Percentiles rank a stretch among this genome's conserved stretches.
phyloP scores from a whole-genome alignment of 495 filamentous ascomycete species.

The Mycothermus thermophilus region DNA sequence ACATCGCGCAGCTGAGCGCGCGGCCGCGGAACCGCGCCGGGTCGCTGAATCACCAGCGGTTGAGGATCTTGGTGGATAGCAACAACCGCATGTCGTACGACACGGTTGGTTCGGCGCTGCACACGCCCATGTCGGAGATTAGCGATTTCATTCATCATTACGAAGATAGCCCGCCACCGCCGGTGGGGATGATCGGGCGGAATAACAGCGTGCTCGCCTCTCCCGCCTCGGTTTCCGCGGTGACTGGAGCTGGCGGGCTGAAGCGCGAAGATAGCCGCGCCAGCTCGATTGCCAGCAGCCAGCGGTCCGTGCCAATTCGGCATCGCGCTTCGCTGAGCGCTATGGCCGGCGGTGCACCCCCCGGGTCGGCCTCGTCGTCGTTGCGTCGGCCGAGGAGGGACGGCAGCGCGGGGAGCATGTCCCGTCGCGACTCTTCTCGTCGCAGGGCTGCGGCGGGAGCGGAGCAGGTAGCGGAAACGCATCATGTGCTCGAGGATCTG shows the following conservation, averaged over 20 bases:
- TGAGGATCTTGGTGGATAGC: slow-evolving; percentile 20
- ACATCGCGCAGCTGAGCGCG: slow-evolving; percentile 13
- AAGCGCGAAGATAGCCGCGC: slow-evolving; percentile 8
- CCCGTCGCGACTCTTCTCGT: no score
- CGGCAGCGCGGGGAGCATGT: not conserved
- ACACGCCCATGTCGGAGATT: slow-evolving; percentile 1
- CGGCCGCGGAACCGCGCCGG: slow-evolving; percentile 10
- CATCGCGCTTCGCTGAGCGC: slow-evolving; percentile 4
- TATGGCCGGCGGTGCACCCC: slow-evolving; percentile 1
- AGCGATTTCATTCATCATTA: slow-evolving; percentile 22
- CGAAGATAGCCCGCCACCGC: no score
- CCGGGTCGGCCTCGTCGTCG: not conserved
- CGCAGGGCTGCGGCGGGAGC: no score
- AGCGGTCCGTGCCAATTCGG: slow-evolving; percentile 2
- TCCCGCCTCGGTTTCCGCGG: no score
- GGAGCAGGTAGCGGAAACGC: slow-evolving; percentile 2
- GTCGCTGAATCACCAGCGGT: not conserved
- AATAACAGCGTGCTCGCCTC: no score
- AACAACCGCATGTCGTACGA: slow-evolving; percentile 10
- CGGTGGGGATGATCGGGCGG: no score
- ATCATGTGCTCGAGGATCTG: slow-evolving; percentile 14
- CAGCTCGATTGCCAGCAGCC: slow-evolving; percentile 6
- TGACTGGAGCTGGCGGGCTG: slow-evolving; percentile 4
- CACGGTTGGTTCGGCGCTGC: slow-evolving; percentile 1
- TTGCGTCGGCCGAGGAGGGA: not conserved